Evolutionary conservation across 257 asterid genomes (phyloP).

Genomic region (Petrea volubilis): DNA sequence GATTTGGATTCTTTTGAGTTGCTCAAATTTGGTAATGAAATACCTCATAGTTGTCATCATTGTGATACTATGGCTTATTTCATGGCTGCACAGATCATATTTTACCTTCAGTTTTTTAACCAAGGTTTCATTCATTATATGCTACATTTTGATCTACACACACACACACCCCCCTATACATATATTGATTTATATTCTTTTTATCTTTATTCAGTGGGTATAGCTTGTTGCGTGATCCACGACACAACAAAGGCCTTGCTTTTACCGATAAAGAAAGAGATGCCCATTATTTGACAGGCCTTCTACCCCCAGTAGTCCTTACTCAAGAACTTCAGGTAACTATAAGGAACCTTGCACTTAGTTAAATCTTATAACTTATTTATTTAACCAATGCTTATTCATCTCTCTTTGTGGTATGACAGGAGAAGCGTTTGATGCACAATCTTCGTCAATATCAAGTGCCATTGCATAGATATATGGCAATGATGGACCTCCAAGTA

Average conservation of each 20-base stretch:
- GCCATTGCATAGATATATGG: conserved; percentile 86
- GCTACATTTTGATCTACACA: too few species aligned
- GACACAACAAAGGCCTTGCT: conserved; percentile 86
- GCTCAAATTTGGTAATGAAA: not conserved
- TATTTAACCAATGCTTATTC: not conserved
- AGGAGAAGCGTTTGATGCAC: conserved; percentile 78
- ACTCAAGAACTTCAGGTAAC: conserved; percentile 89
- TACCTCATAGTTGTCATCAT: not conserved
- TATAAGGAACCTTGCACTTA: conserved; percentile 2
- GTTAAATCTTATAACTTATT: not conserved
- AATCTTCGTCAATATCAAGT: conserved; percentile 71
- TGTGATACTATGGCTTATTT: not conserved
- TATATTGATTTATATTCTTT: not conserved
- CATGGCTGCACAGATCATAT: not conserved
- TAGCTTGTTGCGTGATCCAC: conserved; percentile 84
- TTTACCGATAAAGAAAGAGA: conserved; percentile 84
- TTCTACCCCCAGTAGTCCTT: conserved; percentile 71
- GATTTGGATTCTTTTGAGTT: not conserved
- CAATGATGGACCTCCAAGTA: conserved; percentile 99
- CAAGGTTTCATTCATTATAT: not conserved
- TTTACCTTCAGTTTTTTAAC: not conserved
- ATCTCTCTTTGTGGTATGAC: conserved; percentile 9
- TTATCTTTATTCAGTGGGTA: conserved; percentile 56
- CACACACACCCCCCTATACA: too few species aligned
- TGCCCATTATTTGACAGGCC: conserved; percentile 86